Evolutionary conservation across 1,139 yeast genomes (phyloP).

Genomic region (Kazachstania sp.): DNA sequence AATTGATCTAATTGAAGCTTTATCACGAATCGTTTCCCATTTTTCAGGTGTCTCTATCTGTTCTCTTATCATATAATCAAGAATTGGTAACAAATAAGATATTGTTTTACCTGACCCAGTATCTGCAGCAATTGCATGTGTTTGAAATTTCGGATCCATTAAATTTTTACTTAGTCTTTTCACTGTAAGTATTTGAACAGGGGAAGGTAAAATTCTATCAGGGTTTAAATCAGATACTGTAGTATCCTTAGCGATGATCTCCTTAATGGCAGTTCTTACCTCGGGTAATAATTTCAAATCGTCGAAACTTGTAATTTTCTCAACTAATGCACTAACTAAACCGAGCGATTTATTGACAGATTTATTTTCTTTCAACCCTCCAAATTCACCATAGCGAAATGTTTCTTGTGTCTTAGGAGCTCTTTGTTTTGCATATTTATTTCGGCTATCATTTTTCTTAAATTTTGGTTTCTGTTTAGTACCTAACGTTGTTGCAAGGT

Average conservation of each 20-base stretch:
- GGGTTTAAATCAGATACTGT: conserved; percentile 14
- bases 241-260: conserved; percentile 45
- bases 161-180: conserved; percentile 38
- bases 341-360: conserved; percentile 6
- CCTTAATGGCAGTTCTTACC: conserved; percentile 53
- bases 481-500: background rate
- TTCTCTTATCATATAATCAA: conserved; percentile 59
- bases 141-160: conserved; percentile 40
- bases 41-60: conserved; percentile 32
- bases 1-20: conserved; percentile 54
- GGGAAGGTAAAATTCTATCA: conserved; percentile 43
- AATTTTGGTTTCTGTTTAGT: background rate
- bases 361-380: conserved; percentile 22
- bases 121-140: conserved; percentile 84
- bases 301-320: conserved; percentile 51
- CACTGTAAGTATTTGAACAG: conserved; percentile 53
- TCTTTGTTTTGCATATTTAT: background rate
- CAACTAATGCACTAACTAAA: conserved; percentile 24
- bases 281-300: conserved; percentile 59
- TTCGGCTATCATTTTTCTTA: background rate
- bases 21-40: conserved; percentile 31
- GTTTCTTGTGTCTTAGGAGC: background rate
- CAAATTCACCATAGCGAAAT: conserved; percentile 17
- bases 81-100: conserved; percentile 72
- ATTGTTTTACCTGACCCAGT: conserved; percentile 96